Evolutionary conservation across 805 yeast species (phyloP), one percentile per base, ranked within the genome.

Genomic region (Saturnispora mendoncae): DNA sequence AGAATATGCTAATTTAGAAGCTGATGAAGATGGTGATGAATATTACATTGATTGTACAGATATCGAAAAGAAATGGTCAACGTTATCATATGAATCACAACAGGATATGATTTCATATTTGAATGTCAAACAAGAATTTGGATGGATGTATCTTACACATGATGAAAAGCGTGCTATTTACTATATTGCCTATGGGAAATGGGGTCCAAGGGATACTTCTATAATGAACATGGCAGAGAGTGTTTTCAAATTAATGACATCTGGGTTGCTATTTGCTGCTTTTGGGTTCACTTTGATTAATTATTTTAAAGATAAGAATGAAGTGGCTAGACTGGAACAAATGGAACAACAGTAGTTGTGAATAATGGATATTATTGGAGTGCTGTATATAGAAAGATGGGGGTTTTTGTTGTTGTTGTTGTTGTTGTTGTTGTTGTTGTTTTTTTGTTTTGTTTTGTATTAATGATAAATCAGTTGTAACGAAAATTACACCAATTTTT

Each of bases 81-180:
- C 54, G 6, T 38, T 65, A 21, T 43, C 56, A 12, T 54, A 52
- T 15, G 68, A 60, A 14, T 57, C 58, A 17, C 64, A 63, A 42
- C 56, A 54, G 32, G 65, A 63, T 39, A 51, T 64, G 28, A 57
- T 63, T 21, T 63, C 60, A 36, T 60, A 60, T 42, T 48, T 65
- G 21, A 53, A 56, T 24, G 60, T 59, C n/a, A 57, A 57, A 40
- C 68, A 65, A 46, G 58, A 58, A 43, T 58, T 60, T 39, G 57
- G 55, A 12, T 65, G 70, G 70, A 50, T 49, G 25, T 55, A 53
- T 39, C 62, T 76, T 48, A 62, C 68, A 24, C 41, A 53, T 15
- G 77, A 71, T 46, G 80, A 76, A 55, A 76, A 75, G 64, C 67
- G 64, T 53, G 79, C 80, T 19, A 73, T 74, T 18, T 73, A 71